Percentiles rank a stretch among this genome's conserved stretches.
Conservation (phyloP, 2,329 filamentous ascomycete species). For the Rutstroemia sp. region DNA sequence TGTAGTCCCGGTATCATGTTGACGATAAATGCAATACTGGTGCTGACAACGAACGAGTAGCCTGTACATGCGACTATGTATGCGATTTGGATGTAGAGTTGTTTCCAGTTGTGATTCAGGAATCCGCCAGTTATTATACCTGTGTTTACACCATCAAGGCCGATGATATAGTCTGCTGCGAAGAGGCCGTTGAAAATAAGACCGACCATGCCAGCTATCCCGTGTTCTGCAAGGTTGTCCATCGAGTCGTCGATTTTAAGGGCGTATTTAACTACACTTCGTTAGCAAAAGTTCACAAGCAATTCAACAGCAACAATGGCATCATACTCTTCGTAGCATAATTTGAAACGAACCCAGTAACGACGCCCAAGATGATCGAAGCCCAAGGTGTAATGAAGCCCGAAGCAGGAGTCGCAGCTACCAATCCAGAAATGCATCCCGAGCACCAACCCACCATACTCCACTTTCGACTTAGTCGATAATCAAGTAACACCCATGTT, state of each 20-base stretch:
- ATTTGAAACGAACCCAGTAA: slow-evolving; percentile 59
- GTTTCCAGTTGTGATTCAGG: slow-evolving; percentile 65
- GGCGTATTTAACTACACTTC: slow-evolving; percentile 33
- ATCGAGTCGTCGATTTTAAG: slow-evolving; percentile 63
- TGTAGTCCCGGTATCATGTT: slow-evolving; percentile 71
- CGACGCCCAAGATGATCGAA: slow-evolving; percentile 57
- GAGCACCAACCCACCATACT: slow-evolving; percentile 67
- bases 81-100: slow-evolving; percentile 74
- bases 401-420: slow-evolving; percentile 63
- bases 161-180: slow-evolving; percentile 62
- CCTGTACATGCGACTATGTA: slow-evolving; percentile 60
- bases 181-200: slow-evolving; percentile 69
- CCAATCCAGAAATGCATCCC: slow-evolving; percentile 62
- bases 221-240: slow-evolving; percentile 67
- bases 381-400: slow-evolving; percentile 63
- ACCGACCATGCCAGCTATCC: slow-evolving; percentile 60
- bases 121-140: slow-evolving; percentile 58
- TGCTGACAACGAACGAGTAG: slow-evolving; percentile 71
- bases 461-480: slow-evolving; percentile 52
- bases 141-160: slow-evolving; percentile 70
- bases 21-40: slow-evolving; percentile 66
- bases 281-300: too few relatives aligned
- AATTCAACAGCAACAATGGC: too few relatives aligned
- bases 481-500: slow-evolving; percentile 94
- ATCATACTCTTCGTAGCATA: slow-evolving; percentile 50